Conservation (phyloP, 768 basidiomycete species). For the Trametes elegans region DNA sequence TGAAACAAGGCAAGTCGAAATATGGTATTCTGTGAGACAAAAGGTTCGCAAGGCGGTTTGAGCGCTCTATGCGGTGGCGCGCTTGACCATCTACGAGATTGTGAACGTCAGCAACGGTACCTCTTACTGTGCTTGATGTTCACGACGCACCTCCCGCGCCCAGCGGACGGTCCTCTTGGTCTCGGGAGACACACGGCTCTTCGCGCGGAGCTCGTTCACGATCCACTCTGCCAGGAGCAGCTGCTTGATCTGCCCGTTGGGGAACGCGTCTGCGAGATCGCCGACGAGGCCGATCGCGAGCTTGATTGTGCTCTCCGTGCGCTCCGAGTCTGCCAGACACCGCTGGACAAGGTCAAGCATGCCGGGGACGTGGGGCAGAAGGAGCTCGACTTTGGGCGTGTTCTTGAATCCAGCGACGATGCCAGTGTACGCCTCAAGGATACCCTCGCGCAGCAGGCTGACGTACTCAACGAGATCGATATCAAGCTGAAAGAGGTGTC, state of each 20-base stretch:
- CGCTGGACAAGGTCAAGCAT: slow-evolving; percentile 83
- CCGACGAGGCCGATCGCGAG: slow-evolving; percentile 85
- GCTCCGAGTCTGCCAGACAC: slow-evolving; percentile 77
- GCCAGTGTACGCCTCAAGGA: slow-evolving; percentile 95
- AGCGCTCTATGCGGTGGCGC: slow-evolving; percentile 62
- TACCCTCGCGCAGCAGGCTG: slow-evolving; percentile 84
- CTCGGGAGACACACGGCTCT: slow-evolving; percentile 69
- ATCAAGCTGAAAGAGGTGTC: slow-evolving; percentile 53
- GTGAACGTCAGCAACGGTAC: neutral
- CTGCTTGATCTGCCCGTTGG: slow-evolving; percentile 77
- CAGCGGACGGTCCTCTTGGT: slow-evolving; percentile 89
- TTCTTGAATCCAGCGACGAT: slow-evolving; percentile 90
- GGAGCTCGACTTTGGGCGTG: slow-evolving; percentile 69
- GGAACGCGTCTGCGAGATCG: slow-evolving; percentile 89
- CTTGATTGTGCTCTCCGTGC: slow-evolving; percentile 73
- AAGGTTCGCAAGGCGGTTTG: neutral
- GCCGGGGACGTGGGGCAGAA: slow-evolving; percentile 66
- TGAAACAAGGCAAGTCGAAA: slow-evolving; percentile 6
- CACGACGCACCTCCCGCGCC: slow-evolving; percentile 88
- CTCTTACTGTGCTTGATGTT: neutral
- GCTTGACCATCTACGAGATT: slow-evolving; percentile 65
- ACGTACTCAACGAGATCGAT: slow-evolving; percentile 94
- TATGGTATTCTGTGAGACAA: slow-evolving; percentile 5
- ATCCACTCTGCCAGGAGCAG: slow-evolving; percentile 79
- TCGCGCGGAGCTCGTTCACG: slow-evolving; percentile 67